Percentiles rank a stretch among this genome's conserved stretches.
These are phyloP conservation scores for Pleurotus ostreatus DNA, from an alignment of 768 basidiomycete genomes.

Conservation along the genomic window DNA sequence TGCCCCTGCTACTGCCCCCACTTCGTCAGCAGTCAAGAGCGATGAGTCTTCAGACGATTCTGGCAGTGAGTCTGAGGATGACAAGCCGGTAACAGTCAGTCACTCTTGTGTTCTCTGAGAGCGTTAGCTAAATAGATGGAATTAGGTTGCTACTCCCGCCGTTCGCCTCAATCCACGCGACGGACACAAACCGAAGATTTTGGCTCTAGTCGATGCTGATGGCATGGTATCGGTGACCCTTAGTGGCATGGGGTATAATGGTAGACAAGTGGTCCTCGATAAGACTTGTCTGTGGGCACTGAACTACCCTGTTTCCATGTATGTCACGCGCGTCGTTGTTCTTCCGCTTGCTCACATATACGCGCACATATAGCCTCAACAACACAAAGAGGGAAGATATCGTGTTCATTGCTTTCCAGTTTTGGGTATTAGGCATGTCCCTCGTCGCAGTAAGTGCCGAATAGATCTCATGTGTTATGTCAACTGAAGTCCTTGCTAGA, in stretches of 20 bases:
- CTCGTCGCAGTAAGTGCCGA: slow-evolving; percentile 44
- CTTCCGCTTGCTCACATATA: not conserved
- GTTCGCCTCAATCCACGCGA: not conserved
- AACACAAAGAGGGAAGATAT: slow-evolving; percentile 78
- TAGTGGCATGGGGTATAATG: slow-evolving; percentile 27
- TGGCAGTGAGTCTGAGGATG: not conserved
- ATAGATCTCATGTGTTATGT: not conserved
- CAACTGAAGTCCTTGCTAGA: slow-evolving; percentile 1
- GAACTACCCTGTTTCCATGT: slow-evolving; percentile 71
- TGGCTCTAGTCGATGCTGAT: slow-evolving; percentile 13
- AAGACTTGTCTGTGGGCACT: slow-evolving; percentile 53
- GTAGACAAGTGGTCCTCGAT: slow-evolving; percentile 35
- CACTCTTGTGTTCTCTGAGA: too few relatives aligned
- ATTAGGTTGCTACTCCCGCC: not conserved
- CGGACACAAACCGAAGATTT: slow-evolving; percentile 14
- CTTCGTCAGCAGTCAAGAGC: not conserved
- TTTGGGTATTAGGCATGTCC: slow-evolving; percentile 81
- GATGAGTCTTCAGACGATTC: not conserved
- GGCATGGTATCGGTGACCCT: slow-evolving; percentile 24
- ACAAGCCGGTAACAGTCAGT: not conserved
- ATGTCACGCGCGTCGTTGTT: slow-evolving; percentile 21
- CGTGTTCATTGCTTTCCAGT: slow-evolving; percentile 72
- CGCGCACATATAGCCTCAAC: slow-evolving; percentile 40
- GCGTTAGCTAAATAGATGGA: not conserved
- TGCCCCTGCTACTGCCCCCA: not conserved